A percentile compares a stretch with the other conserved stretches of the same genome.
These are phyloP conservation scores for Trichoderma polysporum DNA, from an alignment of 2,329 filamentous ascomycete species.

Conservation along the genomic window DNA sequence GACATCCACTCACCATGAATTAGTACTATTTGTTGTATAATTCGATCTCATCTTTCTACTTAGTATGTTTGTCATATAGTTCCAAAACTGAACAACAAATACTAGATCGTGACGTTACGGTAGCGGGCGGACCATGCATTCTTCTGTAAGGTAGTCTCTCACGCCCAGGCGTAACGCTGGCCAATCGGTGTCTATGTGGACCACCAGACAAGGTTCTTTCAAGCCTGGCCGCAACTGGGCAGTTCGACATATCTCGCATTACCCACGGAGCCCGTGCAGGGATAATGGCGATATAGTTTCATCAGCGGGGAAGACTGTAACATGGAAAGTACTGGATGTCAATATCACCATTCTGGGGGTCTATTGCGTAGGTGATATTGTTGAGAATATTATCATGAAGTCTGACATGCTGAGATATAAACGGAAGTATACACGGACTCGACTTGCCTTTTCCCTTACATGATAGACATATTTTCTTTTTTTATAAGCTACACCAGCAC, in stretches of 20 bases:
- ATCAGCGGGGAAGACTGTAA: background rate
- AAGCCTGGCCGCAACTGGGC: background rate
- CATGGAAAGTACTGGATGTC: background rate
- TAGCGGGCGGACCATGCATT: too few species aligned
- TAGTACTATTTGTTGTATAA: too few species aligned
- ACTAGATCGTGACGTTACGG: too few species aligned
- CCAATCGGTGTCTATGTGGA: background rate
- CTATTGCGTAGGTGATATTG: background rate
- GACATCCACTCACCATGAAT: too few species aligned
- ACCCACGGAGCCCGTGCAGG: too few species aligned
- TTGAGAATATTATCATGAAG: background rate
- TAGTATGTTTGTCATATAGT: too few species aligned
- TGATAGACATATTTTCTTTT: background rate
- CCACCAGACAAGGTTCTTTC: background rate
- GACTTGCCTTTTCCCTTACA: background rate
- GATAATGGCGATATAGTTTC: too few species aligned
- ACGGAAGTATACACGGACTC: background rate
- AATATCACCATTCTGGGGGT: background rate
- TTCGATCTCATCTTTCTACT: too few species aligned
- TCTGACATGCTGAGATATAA: background rate
- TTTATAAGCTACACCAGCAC: too few species aligned
- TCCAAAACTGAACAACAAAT: too few species aligned
- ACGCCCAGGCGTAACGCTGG: background rate
- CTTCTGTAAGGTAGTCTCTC: background rate
- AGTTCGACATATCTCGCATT: background rate